These are phyloP conservation scores for Torulaspora quercuum DNA, from an alignment of 805 yeast species.

Conservation along the genomic window DNA sequence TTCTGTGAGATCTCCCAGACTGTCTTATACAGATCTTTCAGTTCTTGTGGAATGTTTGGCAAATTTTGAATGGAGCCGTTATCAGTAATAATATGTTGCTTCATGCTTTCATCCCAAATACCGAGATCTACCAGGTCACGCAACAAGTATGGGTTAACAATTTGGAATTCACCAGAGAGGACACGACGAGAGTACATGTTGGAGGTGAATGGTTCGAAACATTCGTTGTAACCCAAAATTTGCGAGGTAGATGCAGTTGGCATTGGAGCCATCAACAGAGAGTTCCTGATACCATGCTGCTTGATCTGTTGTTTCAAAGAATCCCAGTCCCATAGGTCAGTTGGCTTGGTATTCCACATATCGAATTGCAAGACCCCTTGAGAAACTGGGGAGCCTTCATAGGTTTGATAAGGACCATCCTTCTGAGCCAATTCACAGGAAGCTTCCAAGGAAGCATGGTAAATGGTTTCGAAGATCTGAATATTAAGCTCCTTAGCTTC, in stretches of 20 bases:
- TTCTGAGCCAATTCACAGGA: constrained; percentile 74
- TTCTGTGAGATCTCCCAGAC: constrained; percentile 96
- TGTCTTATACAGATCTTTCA: constrained; percentile 81
- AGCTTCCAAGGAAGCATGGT: constrained; percentile 88
- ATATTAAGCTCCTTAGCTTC: constrained; percentile 73
- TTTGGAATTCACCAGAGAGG: constrained; percentile 88
- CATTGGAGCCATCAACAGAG: constrained; percentile 90
- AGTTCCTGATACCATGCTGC: constrained; percentile 75
- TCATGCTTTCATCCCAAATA: constrained; percentile 77
- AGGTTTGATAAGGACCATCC: constrained; percentile 69
- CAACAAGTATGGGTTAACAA: constrained; percentile 81
- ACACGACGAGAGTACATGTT: constrained; percentile 90
- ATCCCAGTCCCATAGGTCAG: constrained; percentile 86
- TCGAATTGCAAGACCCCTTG: constrained; percentile 82
- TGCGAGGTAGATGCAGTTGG: constrained; percentile 98
- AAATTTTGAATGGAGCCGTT: constrained; percentile 85
- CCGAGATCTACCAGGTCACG: constrained; percentile 79
- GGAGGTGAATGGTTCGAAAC: constrained; percentile 94
- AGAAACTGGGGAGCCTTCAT: constrained; percentile 86
- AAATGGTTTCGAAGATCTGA: constrained; percentile 91
- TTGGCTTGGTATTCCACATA: constrained; percentile 77
- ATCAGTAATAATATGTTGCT: constrained; percentile 66
- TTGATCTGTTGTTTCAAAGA: constrained; percentile 55
- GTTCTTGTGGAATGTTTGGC: constrained; percentile 65
- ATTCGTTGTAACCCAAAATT: constrained; percentile 88